Evolutionary conservation across 257 asterid species (phyloP), one percentile per base, ranked within the genome.

Genomic region (Orobanche coerulescens): DNA sequence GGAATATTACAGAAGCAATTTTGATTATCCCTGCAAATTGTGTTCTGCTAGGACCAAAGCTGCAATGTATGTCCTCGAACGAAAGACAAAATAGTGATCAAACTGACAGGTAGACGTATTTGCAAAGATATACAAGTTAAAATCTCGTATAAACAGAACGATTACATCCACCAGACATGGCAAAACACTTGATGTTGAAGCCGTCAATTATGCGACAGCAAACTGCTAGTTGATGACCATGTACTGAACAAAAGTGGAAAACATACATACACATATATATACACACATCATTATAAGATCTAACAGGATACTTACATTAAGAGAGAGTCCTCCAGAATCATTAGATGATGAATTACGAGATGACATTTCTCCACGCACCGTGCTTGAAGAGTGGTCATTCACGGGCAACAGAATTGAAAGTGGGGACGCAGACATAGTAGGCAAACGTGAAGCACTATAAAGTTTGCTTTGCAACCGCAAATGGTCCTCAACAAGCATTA

Each of bases 401-500:
- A 65, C 70, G 20, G 84, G 87, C 73, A 82, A 62, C 60, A 73
- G 81, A 51, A 64, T 64, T 63, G 90, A 82, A 71, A 88, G 80
- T 40, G 95, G 95, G 71, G 98, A 72, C 22, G 70, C 71, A 62
- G 97, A 69, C 56, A 70, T 72, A 67, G 81, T 70, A 7, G 93
- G 86, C 74, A 84, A 68, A 67, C 81, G 76, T 66, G 95, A 82
- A 75, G 87, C 58, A 54, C 82, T 76, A 76, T 82, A 84, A 65
- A 84, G 84, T 77, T 86, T 92, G 80, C 98, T 88, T 73, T 92
- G 98, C 66, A 92, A 72, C 70, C 98, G 84, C 64, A 92, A 75
- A 74, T 92, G 97, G 74, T 92, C 98, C 81, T 92, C 98, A 68
- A 88, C 97, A 66, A 92, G 96, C 98, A 88, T 88, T 71, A 88